Evolutionary conservation across 1,284 basidiomycete species (phyloP).

Genomic region (Sphaerobolus stellatus): DNA sequence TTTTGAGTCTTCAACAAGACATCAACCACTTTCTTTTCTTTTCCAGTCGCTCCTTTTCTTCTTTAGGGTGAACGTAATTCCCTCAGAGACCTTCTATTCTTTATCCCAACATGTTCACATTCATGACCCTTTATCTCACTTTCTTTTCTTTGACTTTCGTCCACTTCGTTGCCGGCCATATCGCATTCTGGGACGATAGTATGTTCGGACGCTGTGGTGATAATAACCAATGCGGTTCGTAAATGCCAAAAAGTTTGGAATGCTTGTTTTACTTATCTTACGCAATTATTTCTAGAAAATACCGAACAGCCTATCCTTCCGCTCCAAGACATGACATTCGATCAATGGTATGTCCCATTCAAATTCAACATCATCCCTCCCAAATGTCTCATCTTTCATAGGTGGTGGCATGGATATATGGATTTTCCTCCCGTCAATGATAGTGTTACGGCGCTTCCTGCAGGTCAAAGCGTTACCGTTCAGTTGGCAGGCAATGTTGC

Average conservation of each 20-base stretch:
- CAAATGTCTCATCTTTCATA: constrained; percentile 8
- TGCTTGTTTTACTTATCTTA: too few species aligned
- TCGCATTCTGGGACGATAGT: constrained; percentile 6
- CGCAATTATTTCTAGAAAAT: constrained; percentile 2
- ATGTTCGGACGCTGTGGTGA: constrained; percentile 11
- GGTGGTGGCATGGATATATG: constrained; percentile 49
- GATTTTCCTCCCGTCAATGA: constrained; percentile 53
- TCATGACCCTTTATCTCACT: constrained; percentile 4
- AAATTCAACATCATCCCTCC: neutral
- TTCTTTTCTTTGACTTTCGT: neutral
- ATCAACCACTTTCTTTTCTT: too few species aligned
- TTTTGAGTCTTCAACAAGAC: too few species aligned
- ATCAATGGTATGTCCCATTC: constrained; percentile 67
- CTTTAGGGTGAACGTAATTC: too few species aligned
- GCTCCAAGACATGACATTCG: constrained; percentile 51
- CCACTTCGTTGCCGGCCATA: constrained; percentile 1
- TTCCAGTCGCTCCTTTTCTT: too few species aligned
- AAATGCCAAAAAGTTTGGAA: too few species aligned
- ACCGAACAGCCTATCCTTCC: constrained; percentile 44
- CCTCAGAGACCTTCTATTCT: too few species aligned
- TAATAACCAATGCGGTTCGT: constrained; percentile 8
- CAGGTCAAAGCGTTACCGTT: constrained; percentile 47
- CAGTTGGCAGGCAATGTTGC: constrained; percentile 54
- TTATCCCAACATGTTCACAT: too few species aligned
- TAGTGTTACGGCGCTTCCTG: constrained; percentile 59